Conservation (phyloP, 805 yeast species). For the Candida glaebosa region DNA sequence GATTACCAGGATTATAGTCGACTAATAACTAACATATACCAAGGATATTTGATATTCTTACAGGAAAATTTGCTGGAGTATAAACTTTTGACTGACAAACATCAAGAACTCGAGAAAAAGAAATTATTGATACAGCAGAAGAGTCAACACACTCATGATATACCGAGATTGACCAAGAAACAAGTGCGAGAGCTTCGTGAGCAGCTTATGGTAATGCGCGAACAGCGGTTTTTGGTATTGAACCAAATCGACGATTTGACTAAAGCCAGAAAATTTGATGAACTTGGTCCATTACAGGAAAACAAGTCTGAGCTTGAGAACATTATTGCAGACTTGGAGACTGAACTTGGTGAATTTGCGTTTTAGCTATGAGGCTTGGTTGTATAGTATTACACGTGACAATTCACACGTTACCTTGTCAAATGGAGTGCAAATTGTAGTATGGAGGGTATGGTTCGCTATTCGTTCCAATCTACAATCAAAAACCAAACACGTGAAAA, state of each 20-base stretch:
- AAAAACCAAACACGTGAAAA: no score
- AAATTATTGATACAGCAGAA: slow-evolving; percentile 11
- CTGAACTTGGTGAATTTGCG: slow-evolving; percentile 52
- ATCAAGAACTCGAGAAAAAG: slow-evolving; percentile 28
- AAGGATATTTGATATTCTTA: slow-evolving; percentile 54
- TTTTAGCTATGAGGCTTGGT: no score
- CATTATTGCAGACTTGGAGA: slow-evolving; percentile 46
- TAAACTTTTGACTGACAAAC: slow-evolving; percentile 52
- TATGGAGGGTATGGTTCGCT: no score
- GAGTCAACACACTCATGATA: not conserved
- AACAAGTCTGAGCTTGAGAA: slow-evolving; percentile 55
- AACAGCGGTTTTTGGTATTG: slow-evolving; percentile 72
- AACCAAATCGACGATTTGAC: slow-evolving; percentile 61
- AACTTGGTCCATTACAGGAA: slow-evolving; percentile 54
- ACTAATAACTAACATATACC: slow-evolving; percentile 51
- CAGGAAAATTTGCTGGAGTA: slow-evolving; percentile 65
- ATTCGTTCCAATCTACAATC: no score
- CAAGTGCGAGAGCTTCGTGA: slow-evolving; percentile 63
- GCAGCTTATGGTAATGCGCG: slow-evolving; percentile 80
- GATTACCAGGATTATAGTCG: slow-evolving; percentile 18
- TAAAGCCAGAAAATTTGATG: slow-evolving; percentile 72
- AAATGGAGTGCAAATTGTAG: no score
- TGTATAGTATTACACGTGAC: no score
- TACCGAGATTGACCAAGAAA: slow-evolving; percentile 40
- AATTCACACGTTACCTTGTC: no score